Conservation (phyloP, 192 early-diverging fungal genomes). For the Podila epicladia region DNA sequence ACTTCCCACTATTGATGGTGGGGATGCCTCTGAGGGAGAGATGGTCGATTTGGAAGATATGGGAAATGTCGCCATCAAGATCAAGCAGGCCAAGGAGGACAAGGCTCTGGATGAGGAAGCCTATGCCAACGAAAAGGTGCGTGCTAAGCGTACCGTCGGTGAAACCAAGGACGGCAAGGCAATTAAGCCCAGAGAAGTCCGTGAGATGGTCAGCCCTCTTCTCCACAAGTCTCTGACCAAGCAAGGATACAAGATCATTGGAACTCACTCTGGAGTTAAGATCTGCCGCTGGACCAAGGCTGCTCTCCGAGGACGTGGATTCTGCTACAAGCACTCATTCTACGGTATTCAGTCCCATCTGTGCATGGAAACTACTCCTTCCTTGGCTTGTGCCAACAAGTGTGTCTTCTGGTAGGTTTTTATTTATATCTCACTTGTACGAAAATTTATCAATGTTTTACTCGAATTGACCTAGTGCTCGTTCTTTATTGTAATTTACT, state of each 20-base stretch:
- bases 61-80: slow-evolving; percentile 68
- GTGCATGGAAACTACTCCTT: slow-evolving; percentile 83
- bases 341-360: slow-evolving; percentile 79
- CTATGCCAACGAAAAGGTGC: slow-evolving; percentile 52
- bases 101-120: slow-evolving; percentile 64
- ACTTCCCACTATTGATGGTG: slow-evolving; percentile 53
- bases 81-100: slow-evolving; percentile 63
- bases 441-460: background rate
- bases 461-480: background rate
- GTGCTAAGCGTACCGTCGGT: slow-evolving; percentile 56
- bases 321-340: slow-evolving; percentile 83
- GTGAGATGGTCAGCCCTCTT: slow-evolving; percentile 80
- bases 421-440: background rate
- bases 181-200: slow-evolving; percentile 50
- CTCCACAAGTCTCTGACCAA: slow-evolving; percentile 73
- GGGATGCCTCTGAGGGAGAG: slow-evolving; percentile 57
- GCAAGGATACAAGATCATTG: slow-evolving; percentile 80
- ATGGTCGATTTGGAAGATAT: slow-evolving; percentile 82
- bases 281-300: slow-evolving; percentile 85
- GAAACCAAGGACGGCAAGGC: slow-evolving; percentile 41
- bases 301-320: slow-evolving; percentile 73
- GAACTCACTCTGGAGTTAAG: slow-evolving; percentile 78
- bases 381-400: slow-evolving; percentile 81
- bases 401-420: slow-evolving; percentile 64
- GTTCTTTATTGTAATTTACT: background rate